Evolutionary conservation across 495 filamentous ascomycete species (phyloP).

Genomic region (Hypoxylon crocopeplum): DNA sequence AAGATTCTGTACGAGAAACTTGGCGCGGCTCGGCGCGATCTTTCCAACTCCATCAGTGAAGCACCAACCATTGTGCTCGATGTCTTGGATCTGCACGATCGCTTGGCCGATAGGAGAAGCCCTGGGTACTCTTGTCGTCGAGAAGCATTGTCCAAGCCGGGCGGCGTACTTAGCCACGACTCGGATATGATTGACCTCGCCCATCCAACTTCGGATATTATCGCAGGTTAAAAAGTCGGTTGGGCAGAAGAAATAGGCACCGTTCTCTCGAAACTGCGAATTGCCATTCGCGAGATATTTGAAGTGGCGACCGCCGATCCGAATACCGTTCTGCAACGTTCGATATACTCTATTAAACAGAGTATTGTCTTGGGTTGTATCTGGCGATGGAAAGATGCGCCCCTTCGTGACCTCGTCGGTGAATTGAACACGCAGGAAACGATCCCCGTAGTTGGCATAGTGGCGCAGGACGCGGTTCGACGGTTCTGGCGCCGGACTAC

Average conservation of each 20-base stretch:
- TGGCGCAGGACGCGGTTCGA: slow-evolving; percentile 86
- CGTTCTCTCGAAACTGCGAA: slow-evolving; percentile 91
- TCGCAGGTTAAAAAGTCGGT: slow-evolving; percentile 65
- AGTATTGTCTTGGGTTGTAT: slow-evolving; percentile 64
- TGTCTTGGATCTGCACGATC: slow-evolving; percentile 63
- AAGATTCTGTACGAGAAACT: slow-evolving; percentile 70
- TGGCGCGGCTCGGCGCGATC: slow-evolving; percentile 79
- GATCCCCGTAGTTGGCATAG: slow-evolving; percentile 70
- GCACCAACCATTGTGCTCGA: slow-evolving; percentile 66
- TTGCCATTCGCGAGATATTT: slow-evolving; percentile 95
- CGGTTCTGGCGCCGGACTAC: slow-evolving; percentile 78
- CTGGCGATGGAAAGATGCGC: slow-evolving; percentile 53
- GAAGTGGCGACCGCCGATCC: slow-evolving; percentile 79
- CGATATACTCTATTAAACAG: slow-evolving; percentile 76
- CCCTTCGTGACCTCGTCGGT: slow-evolving; percentile 73
- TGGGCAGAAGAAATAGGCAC: slow-evolving; percentile 87
- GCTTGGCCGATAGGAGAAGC: slow-evolving; percentile 39
- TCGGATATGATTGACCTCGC: slow-evolving; percentile 76
- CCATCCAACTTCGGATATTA: slow-evolving; percentile 91
- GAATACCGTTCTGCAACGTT: slow-evolving; percentile 78
- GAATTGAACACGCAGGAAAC: slow-evolving; percentile 92
- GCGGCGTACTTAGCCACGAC: slow-evolving; percentile 86
- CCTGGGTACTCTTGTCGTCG: slow-evolving; percentile 74
- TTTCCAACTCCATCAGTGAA: slow-evolving; percentile 97
- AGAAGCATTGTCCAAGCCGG: slow-evolving; percentile 92